Conservation (phyloP, 139 green algal species). For the Volvox africanus region DNA sequence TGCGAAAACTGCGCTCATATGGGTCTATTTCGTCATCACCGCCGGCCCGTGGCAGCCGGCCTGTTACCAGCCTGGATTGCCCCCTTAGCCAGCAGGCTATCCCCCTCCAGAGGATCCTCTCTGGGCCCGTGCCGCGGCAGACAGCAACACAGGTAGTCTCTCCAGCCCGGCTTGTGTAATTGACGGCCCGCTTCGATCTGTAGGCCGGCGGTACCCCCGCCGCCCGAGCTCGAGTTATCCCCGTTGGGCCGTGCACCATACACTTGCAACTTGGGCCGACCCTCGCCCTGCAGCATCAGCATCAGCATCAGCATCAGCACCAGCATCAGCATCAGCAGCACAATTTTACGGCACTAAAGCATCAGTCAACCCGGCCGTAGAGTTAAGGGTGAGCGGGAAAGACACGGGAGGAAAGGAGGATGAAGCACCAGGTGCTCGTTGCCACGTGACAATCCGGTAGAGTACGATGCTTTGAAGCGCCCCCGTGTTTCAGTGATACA, state of each 20-base stretch:
- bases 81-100: conserved; percentile 23
- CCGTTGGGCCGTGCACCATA: conserved; percentile 17
- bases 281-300: conserved; percentile 1
- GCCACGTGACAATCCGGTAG: too few relatives aligned
- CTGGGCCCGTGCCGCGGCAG: background rate
- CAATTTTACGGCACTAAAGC: too few relatives aligned
- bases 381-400: background rate
- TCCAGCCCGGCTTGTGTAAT: background rate
- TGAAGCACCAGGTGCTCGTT: background rate
- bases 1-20: too few relatives aligned
- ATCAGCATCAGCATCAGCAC: background rate
- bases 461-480: too few relatives aligned
- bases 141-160: conserved; percentile 48
- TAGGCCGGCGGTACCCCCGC: background rate
- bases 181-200: conserved; percentile 23
- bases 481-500: too few relatives aligned
- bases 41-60: too few relatives aligned
- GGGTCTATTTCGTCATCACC: too few relatives aligned
- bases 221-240: background rate
- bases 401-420: background rate
- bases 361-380: too few relatives aligned
- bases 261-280: background rate
- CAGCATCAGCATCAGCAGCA: background rate
- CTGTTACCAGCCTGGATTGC: background rate
- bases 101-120: conserved; percentile 38